Evolutionary conservation across 2,329 filamentous ascomycete species (phyloP).

Genomic region (Corniculantispora saksenae): DNA sequence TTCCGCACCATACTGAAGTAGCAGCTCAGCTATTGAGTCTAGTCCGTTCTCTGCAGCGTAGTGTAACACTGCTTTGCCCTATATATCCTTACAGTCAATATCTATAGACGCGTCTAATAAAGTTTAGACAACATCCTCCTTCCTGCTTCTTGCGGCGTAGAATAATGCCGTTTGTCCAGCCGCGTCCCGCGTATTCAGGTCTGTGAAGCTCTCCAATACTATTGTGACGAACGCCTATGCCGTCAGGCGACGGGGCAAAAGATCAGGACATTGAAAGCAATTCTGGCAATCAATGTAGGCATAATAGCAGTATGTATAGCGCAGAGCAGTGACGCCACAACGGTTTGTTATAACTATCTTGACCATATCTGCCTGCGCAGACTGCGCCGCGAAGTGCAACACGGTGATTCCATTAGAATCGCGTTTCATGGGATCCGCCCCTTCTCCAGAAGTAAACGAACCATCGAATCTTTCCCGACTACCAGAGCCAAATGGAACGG

Average conservation of each 20-base stretch:
- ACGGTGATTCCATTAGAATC: neutral
- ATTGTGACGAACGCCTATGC: too few species aligned
- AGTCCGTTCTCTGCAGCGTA: too few species aligned
- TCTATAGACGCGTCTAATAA: neutral
- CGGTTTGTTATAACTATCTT: too few species aligned
- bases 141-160: neutral
- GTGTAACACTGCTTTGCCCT: neutral
- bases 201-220: neutral
- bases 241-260: too few species aligned
- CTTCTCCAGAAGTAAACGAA: neutral
- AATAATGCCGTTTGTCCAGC: neutral
- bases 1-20: too few species aligned
- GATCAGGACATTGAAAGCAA: too few species aligned
- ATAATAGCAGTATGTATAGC: too few species aligned
- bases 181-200: neutral
- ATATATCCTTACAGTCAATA: constrained; percentile 4
- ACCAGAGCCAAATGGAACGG: constrained; percentile 1
- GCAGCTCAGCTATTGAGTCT: too few species aligned
- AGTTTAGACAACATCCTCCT: neutral
- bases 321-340: too few species aligned
- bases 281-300: too few species aligned
- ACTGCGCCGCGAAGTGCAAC: neutral
- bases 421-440: constrained; percentile 2
- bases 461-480: neutral
- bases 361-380: constrained; percentile 1